Percentiles rank a stretch among this genome's conserved stretches.
Conservation (phyloP, 192 early-diverging fungal genomes). For the Podochytrium sp. region DNA sequence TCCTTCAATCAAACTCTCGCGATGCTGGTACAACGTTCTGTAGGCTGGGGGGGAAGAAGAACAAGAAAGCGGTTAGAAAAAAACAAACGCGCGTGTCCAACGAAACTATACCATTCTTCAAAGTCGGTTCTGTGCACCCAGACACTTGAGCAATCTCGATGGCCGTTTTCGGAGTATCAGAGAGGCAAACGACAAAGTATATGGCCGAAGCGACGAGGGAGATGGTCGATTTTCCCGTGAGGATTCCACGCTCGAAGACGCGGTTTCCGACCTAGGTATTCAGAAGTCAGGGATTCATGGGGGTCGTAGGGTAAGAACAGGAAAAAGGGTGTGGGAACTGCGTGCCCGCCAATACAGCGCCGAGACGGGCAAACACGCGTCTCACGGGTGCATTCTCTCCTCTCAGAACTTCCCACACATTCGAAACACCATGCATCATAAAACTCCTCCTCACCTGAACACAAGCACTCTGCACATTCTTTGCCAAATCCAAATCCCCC, state of each 20-base stretch:
- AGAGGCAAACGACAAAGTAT: conserved; percentile 81
- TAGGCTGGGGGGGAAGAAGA: conserved; percentile 40
- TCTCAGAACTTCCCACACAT: neutral
- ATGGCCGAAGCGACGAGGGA: conserved; percentile 92
- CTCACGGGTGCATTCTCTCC: neutral
- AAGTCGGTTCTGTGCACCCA: conserved; percentile 92
- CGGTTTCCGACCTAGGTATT: conserved; percentile 54
- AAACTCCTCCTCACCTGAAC: neutral
- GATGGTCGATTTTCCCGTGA: conserved; percentile 90
- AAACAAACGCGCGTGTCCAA: too few species aligned
- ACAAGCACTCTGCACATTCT: conserved; percentile 71
- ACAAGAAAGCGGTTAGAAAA: neutral
- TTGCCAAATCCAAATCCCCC: conserved; percentile 70
- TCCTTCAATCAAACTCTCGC: conserved; percentile 52
- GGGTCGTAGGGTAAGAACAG: too few species aligned
- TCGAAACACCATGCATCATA: neutral
- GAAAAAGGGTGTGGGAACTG: neutral
- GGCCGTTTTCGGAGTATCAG: conserved; percentile 65
- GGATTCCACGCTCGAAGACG: conserved; percentile 77
- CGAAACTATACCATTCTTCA: conserved; percentile 61
- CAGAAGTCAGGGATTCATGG: too few species aligned
- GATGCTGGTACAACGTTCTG: conserved; percentile 49
- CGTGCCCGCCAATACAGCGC: neutral
- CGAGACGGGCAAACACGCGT: neutral
- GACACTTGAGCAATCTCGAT: conserved; percentile 81